Conservation (phyloP, 495 filamentous ascomycete species). For the Aspergillus nanangensis region DNA sequence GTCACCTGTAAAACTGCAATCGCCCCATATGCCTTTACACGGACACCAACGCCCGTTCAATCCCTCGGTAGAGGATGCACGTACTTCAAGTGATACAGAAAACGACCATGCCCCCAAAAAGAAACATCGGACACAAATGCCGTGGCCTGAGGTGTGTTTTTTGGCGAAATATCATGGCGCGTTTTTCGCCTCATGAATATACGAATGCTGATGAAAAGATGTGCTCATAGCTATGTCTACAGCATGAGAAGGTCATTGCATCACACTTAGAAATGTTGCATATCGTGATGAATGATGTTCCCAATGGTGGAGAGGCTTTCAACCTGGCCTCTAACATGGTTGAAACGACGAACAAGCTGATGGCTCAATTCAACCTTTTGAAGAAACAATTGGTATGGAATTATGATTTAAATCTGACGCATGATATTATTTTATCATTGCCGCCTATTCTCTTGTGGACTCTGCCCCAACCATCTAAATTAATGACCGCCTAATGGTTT, state of each 20-base stretch:
- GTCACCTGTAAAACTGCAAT: neutral
- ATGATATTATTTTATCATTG: neutral
- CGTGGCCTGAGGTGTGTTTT: constrained; percentile 19
- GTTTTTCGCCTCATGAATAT: neutral
- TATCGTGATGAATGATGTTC: constrained; percentile 18
- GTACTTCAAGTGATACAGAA: neutral
- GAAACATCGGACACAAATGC: neutral
- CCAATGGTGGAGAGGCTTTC: constrained; percentile 18
- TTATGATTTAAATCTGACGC: neutral
- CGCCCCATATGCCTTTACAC: neutral
- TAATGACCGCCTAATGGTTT: too few species aligned
- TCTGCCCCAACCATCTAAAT: too few species aligned
- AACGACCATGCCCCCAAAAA: neutral
- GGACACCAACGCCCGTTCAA: constrained; percentile 6
- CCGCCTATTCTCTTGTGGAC: too few species aligned
- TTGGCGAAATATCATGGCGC: neutral
- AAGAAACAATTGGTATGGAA: constrained; percentile 14
- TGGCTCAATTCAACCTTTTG: constrained; percentile 30
- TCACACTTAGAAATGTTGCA: constrained; percentile 34
- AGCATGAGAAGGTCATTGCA: constrained; percentile 25
- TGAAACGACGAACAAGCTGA: constrained; percentile 31
- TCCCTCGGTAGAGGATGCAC: constrained; percentile 16
- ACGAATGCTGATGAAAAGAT: neutral
- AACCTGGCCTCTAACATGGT: constrained; percentile 30
- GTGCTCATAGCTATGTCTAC: neutral